phyloP scores from a whole-genome alignment of 371 early-diverging fungal species.

The Lichtheimia ornata region DNA sequence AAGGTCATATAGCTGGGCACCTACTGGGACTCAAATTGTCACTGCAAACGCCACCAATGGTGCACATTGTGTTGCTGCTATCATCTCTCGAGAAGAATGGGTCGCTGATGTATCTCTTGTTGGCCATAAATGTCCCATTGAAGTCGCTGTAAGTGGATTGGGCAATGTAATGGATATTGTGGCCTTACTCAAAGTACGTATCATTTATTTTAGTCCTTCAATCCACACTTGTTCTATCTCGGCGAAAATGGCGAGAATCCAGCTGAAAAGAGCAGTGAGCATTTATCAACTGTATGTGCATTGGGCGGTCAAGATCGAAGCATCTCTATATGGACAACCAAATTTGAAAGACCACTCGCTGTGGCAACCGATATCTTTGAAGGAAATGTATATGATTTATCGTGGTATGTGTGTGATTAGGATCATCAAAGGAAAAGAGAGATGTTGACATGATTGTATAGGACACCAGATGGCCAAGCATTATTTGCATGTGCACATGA shows the following conservation, averaged over 20 bases:
- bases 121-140: conserved; percentile 90
- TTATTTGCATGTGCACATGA: conserved; percentile 92
- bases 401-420: conserved; percentile 65
- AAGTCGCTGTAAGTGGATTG: conserved; percentile 74
- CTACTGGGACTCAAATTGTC: conserved; percentile 89
- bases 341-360: conserved; percentile 71
- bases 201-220: conserved; percentile 63
- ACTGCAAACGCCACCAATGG: conserved; percentile 91
- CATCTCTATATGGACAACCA: conserved; percentile 90
- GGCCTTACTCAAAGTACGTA: no score
- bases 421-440: neutral
- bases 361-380: conserved; percentile 77
- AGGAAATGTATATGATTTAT: conserved; percentile 84
- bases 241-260: conserved; percentile 5
- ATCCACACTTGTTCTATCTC: conserved; percentile 73
- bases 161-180: neutral
- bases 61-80: conserved; percentile 78
- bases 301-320: conserved; percentile 92
- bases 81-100: conserved; percentile 83
- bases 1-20: conserved; percentile 78
- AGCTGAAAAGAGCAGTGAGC: conserved; percentile 13
- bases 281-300: conserved; percentile 75
- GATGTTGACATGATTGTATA: conserved; percentile 10
- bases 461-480: conserved; percentile 76
- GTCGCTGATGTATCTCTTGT: conserved; percentile 79